Evolutionary conservation across 495 filamentous ascomycete species (phyloP).

Genomic region (Pyrenopolyporus hunteri): DNA sequence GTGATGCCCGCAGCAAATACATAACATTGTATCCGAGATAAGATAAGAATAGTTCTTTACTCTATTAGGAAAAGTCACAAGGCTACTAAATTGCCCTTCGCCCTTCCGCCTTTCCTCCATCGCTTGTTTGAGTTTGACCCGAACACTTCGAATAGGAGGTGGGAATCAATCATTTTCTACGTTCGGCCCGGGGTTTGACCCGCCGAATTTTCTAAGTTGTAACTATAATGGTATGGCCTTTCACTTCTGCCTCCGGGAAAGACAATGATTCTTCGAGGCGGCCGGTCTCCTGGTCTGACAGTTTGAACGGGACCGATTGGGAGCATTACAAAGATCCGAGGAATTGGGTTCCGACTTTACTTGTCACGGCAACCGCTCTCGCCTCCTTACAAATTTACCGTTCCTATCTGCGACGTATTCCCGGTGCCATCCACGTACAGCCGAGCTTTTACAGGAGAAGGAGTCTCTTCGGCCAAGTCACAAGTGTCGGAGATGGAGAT

Average conservation of each 20-base stretch:
- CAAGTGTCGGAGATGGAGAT: slow-evolving; percentile 94
- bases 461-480: slow-evolving; percentile 81
- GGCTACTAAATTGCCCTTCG: background rate
- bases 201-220: slow-evolving; percentile 9
- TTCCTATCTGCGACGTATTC: slow-evolving; percentile 80
- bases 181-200: background rate
- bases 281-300: slow-evolving; percentile 56
- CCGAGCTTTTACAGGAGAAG: slow-evolving; percentile 70
- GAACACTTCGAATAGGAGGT: slow-evolving; percentile 4
- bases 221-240: slow-evolving; percentile 37
- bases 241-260: slow-evolving; percentile 30
- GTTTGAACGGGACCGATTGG: slow-evolving; percentile 66
- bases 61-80: slow-evolving; percentile 21
- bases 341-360: slow-evolving; percentile 68
- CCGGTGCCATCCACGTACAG: slow-evolving; percentile 71
- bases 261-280: slow-evolving; percentile 39
- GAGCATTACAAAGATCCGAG: slow-evolving; percentile 67
- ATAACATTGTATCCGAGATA: too few species aligned
- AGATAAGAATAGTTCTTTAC: slow-evolving; percentile 25
- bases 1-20: background rate
- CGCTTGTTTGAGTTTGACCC: too few species aligned
- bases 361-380: slow-evolving; percentile 73
- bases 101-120: too few species aligned
- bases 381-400: slow-evolving; percentile 67
- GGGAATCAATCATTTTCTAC: slow-evolving; percentile 1